Conservation (phyloP, 164 flowering plant species). For the Protea cynaroides region DNA sequence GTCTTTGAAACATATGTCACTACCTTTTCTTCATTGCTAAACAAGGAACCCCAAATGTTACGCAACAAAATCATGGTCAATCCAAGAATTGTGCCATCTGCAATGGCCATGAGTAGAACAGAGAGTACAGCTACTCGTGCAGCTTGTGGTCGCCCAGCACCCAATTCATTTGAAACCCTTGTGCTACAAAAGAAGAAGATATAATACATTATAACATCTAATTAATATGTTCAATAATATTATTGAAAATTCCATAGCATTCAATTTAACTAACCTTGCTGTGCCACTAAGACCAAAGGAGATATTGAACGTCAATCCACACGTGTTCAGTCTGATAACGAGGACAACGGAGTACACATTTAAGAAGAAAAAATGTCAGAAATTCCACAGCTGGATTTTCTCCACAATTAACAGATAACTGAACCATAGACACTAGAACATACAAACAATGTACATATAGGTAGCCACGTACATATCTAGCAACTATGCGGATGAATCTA, state of each 20-base stretch:
- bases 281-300: conserved; percentile 30
- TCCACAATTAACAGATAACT: too few species aligned
- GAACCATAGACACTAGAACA: too few species aligned
- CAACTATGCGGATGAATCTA: too few species aligned
- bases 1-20: conserved; percentile 33
- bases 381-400: too few species aligned
- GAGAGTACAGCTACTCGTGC: conserved; percentile 28
- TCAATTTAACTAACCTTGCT: conserved; percentile 19
- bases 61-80: conserved; percentile 19
- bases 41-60: conserved; percentile 23
- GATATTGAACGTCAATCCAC: conserved; percentile 18
- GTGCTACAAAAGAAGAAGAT: conserved; percentile 27
- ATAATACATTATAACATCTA: too few species aligned
- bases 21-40: conserved; percentile 36
- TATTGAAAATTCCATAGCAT: too few species aligned
- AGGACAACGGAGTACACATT: too few species aligned
- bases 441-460: too few species aligned
- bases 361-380: too few species aligned
- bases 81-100: conserved; percentile 18
- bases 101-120: conserved; percentile 12
- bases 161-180: conserved; percentile 41
- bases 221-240: too few species aligned
- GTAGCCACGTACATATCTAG: too few species aligned
- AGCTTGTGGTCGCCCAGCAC: conserved; percentile 32
- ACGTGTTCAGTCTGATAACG: conserved; percentile 21